A percentile compares a stretch with the other conserved stretches of the same genome.
These are phyloP conservation scores for Trametes coccinea DNA, from an alignment of 768 basidiomycete species.

Conservation along the genomic window DNA sequence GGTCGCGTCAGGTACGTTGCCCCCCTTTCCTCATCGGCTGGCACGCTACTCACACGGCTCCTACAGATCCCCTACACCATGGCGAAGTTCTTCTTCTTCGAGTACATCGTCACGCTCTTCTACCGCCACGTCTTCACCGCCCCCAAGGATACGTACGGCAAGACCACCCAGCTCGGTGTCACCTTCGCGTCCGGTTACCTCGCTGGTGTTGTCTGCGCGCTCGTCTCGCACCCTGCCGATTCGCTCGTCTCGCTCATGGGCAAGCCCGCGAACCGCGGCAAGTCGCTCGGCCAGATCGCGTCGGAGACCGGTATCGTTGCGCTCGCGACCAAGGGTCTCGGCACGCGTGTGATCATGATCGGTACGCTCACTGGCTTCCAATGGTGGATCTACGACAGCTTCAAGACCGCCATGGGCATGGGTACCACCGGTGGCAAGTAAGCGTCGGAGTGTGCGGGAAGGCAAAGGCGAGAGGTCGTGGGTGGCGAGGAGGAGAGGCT, in stretches of 20 bases:
- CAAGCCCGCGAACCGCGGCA: constrained; percentile 85
- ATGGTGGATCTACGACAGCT: constrained; percentile 93
- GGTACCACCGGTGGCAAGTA: constrained; percentile 90
- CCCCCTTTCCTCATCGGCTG: background rate
- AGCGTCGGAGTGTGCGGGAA: constrained; percentile 26
- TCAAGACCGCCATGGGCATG: constrained; percentile 82
- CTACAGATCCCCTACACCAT: constrained; percentile 93
- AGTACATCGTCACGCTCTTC: constrained; percentile 84
- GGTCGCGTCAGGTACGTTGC: constrained; percentile 76
- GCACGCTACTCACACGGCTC: background rate
- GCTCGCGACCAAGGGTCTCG: constrained; percentile 83
- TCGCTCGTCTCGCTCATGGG: constrained; percentile 92
- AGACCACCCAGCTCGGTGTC: constrained; percentile 83
- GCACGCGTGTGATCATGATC: constrained; percentile 86
- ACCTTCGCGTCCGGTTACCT: constrained; percentile 92
- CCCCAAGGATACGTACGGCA: constrained; percentile 76
- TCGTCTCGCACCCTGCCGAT: constrained; percentile 96
- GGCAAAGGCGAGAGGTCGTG: background rate
- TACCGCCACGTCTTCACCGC: constrained; percentile 84
- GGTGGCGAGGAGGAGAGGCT: background rate
- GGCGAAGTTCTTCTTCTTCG: constrained; percentile 98
- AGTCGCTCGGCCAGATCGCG: constrained; percentile 68
- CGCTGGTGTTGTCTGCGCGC: constrained; percentile 93
- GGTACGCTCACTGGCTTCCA: constrained; percentile 66
- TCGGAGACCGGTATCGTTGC: constrained; percentile 64